Evolutionary conservation across 2,329 filamentous ascomycete genomes (phyloP), one percentile per base, ranked within the genome.

Genomic region (Penicillium sp.): DNA sequence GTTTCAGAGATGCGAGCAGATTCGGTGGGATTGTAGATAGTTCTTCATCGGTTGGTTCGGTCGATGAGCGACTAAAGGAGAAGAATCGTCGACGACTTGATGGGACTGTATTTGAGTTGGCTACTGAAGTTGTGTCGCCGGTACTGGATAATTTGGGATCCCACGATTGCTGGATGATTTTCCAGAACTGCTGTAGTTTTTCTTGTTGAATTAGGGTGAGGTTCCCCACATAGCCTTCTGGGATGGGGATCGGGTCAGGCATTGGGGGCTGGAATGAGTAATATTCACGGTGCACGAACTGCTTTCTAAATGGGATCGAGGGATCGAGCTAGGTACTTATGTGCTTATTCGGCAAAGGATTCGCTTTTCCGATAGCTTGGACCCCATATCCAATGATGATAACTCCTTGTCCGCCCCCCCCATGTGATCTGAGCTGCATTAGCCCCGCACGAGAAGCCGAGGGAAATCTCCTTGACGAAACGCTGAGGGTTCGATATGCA

Each of bases 141-240:
- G 57, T 48, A 21, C 42, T 31, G 16, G 55, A 26, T 7, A 61
- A 44, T 6, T 23, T 52, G 4, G 53, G 7, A 45, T 62, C 57
- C 62, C 62, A 64, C 10, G 61, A 63, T 39, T 64, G 62, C 42
- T 63, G 59, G 26, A 64, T 19, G 26, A 59, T 60, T 25, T 49
- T 54, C 62, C 62, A 64, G 29, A 64, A 61, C 10, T 55, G 45
- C 2, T 54, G 53, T 9, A 64, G 51, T 42, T 60, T 63, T 27
- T 60, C 48, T 11, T 62, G 51, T 37, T 64, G 60, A 1, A 53
- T 29, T 5, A 55, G n/a, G n/a, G 58, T 57, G 5, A 64, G 60
- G 7, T 57, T 61, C 4, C 61, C 62, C 14, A 61, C 49, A 44
- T 61, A 62, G 31, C 62, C 62, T 21, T 45, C 31, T 26, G 50